Evolutionary conservation across 768 basidiomycete genomes (phyloP), one percentile per base, ranked within the genome.

Genomic region (Russula sp.): DNA sequence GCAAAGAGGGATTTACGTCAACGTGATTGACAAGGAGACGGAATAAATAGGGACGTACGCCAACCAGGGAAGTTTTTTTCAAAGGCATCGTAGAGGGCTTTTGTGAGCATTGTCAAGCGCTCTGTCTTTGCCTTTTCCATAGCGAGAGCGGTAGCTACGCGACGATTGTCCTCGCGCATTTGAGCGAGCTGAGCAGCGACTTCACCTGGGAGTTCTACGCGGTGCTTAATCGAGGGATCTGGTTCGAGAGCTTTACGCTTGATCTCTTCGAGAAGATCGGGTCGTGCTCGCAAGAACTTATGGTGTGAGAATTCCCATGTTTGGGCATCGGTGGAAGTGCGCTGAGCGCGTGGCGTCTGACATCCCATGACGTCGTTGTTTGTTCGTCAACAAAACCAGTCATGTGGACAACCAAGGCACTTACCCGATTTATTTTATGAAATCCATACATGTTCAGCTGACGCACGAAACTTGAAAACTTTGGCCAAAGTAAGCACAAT

Each of bases 361-460:
- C 40, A 44, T 20, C 6, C 7, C 4, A 32, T 61, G 60, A 61
- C 51, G 63, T 62, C 56, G 49, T 39, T 20, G 6, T 55, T 52
- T 31, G 49, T 39, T 52, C 31, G 14, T 37, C 7, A 37, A 8
- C 37, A 44, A 6, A 47, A 20, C 20, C 2, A 32, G 37, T 49
- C 62, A 64, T 55, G 54, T 59, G 66, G 37, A 34, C 27, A 7
- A 51, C 3, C 14, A 9, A 40, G 6, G 8, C 2, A 78, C 83
- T 65, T 62, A 90, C 88, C 75, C 91, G 82, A 73, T 93, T 93
- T 75, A 91, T 91, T 77, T 95, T 95, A 77, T 93, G 91, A 75
- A 95, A 96, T 32, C 92, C 93, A 70, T 94, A 96, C 91, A 95
- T 95, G 80, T 96, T 95, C 66, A 95, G 82, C 72, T 96, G 94